Conservation (phyloP, 2,329 filamentous ascomycete genomes). For the Fusarium domesticum region DNA sequence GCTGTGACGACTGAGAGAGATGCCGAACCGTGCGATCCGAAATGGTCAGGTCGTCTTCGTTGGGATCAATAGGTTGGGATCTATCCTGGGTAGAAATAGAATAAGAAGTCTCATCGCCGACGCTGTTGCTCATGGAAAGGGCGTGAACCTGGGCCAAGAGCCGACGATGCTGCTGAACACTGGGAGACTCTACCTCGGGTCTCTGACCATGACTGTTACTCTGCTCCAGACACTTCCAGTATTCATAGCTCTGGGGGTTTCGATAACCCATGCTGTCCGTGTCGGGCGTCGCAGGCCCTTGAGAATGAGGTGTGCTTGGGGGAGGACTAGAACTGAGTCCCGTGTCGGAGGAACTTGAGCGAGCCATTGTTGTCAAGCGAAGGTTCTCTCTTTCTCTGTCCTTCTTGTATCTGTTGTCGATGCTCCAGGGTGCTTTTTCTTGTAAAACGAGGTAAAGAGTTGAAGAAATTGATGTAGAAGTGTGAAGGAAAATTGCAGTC, state of each 20-base stretch:
- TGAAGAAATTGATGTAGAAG: neutral
- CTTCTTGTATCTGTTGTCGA: neutral
- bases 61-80: neutral
- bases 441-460: no score
- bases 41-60: neutral
- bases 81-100: no score
- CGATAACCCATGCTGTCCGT: neutral
- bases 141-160: no score
- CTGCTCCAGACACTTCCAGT: neutral
- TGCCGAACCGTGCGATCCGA: no score
- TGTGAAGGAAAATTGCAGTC: neutral
- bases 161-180: neutral
- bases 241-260: neutral
- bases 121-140: no score
- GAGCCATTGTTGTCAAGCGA: neutral
- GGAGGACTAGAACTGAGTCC: neutral
- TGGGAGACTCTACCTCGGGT: neutral
- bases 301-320: neutral
- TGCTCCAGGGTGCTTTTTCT: neutral
- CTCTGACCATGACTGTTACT: neutral
- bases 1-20: no score
- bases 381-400: neutral
- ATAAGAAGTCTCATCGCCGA: no score
- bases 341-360: neutral
- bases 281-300: neutral